Conservation (phyloP, 495 filamentous ascomycete genomes). For the Tuber borchii region DNA sequence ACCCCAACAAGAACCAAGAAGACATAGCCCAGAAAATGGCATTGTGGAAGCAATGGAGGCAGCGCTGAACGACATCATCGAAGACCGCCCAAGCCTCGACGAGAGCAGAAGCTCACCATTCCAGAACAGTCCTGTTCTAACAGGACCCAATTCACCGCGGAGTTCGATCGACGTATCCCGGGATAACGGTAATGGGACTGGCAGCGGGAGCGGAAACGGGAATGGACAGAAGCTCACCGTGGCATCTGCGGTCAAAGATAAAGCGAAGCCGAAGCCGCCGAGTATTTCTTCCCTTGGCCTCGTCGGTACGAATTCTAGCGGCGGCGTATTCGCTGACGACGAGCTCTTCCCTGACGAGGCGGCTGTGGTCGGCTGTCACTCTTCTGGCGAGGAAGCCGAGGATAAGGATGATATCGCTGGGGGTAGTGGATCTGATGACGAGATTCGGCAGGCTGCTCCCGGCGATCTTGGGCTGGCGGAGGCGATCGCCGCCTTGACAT, state of each 20-base stretch:
- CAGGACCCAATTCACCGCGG: slow-evolving; percentile 33
- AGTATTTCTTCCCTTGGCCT: slow-evolving; percentile 87
- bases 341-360: slow-evolving; percentile 83
- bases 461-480: slow-evolving; percentile 91
- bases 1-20: slow-evolving; percentile 46
- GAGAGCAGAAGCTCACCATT: slow-evolving; percentile 11
- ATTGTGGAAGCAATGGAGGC: slow-evolving; percentile 89
- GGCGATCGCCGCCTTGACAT: slow-evolving; percentile 74
- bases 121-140: slow-evolving; percentile 21
- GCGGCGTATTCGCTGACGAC: slow-evolving; percentile 75
- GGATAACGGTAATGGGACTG: slow-evolving; percentile 13
- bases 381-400: slow-evolving; percentile 21
- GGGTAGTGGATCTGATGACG: slow-evolving; percentile 60
- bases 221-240: slow-evolving; percentile 9
- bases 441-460: slow-evolving; percentile 88
- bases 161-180: slow-evolving; percentile 33
- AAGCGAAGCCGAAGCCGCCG: slow-evolving; percentile 55
- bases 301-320: slow-evolving; percentile 68
- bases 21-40: slow-evolving; percentile 42
- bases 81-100: slow-evolving; percentile 46
- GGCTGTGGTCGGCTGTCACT: slow-evolving; percentile 16
- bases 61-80: slow-evolving; percentile 91
- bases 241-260: slow-evolving; percentile 47
- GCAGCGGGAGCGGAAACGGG: slow-evolving; percentile 13
- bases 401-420: slow-evolving; percentile 20